A percentile compares a stretch with the other conserved stretches of the same genome.
phyloP scores from a whole-genome alignment of 1,139 yeast species.

The Magnusiomyces clavatus region DNA sequence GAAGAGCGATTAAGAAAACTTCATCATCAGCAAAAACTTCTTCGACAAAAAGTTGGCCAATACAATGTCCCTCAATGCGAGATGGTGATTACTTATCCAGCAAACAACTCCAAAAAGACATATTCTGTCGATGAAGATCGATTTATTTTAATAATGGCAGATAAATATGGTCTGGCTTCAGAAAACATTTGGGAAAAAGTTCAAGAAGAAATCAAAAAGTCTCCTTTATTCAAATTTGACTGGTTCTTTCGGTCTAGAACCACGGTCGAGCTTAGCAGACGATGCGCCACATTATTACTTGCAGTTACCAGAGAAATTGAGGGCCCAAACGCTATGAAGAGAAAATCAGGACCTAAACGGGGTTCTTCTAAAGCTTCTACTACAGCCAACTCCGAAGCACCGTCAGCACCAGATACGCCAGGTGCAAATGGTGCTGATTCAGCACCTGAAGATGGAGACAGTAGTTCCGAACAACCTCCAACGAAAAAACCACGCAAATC shows the following conservation, averaged over 20 bases:
- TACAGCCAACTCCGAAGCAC: not conserved
- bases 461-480: not conserved
- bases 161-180: slow-evolving; percentile 72
- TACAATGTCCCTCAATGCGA: slow-evolving; percentile 69
- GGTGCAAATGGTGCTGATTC: not conserved
- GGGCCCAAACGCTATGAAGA: slow-evolving; percentile 22
- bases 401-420: slow-evolving; percentile 1
- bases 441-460: not conserved
- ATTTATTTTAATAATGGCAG: slow-evolving; percentile 61
- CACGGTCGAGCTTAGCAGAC: slow-evolving; percentile 75
- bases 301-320: slow-evolving; percentile 29
- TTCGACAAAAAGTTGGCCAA: slow-evolving; percentile 56
- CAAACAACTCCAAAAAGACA: slow-evolving; percentile 75
- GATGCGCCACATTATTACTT: slow-evolving; percentile 66
- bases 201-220: slow-evolving; percentile 64
- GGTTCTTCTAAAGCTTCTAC: slow-evolving; percentile 1
- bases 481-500: not conserved
- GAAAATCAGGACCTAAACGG: slow-evolving; percentile 15
- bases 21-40: slow-evolving; percentile 54
- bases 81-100: slow-evolving; percentile 73
- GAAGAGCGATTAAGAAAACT: slow-evolving; percentile 71
- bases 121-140: slow-evolving; percentile 85
- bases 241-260: slow-evolving; percentile 88
- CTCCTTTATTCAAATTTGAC: slow-evolving; percentile 77
- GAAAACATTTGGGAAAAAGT: slow-evolving; percentile 71